phyloP scores from a whole-genome alignment of 345 rosid genomes.

The Eucalyptus pauciflora region DNA sequence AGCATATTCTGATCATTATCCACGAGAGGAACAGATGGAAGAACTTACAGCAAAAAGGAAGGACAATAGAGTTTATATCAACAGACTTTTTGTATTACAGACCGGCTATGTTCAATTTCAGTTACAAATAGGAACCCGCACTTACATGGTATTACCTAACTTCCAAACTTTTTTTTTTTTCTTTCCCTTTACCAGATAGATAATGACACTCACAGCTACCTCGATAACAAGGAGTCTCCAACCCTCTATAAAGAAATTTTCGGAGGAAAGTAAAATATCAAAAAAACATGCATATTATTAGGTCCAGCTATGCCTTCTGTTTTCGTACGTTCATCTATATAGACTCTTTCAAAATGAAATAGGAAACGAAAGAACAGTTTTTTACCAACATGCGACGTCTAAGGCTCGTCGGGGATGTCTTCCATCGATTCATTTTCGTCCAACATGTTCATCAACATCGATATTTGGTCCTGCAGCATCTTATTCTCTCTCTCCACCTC shows the following conservation, averaged over 20 bases:
- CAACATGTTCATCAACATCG: constrained; percentile 78
- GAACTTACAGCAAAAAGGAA: neutral
- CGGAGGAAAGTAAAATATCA: neutral
- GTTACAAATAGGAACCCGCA: neutral
- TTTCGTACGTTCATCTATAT: neutral
- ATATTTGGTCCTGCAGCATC: constrained; percentile 70
- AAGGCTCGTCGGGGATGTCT: neutral
- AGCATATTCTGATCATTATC: neutral
- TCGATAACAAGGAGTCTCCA: neutral
- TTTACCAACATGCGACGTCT: neutral
- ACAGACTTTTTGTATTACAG: neutral
- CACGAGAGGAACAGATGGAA: neutral
- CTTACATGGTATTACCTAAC: neutral
- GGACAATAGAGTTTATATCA: neutral
- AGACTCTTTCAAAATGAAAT: neutral
- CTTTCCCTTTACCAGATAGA: neutral
- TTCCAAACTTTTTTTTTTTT: neutral
- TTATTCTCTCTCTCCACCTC: constrained; percentile 76
- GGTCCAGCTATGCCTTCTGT: neutral
- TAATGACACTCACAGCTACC: neutral
- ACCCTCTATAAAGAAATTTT: neutral
- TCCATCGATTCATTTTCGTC: constrained; percentile 42
- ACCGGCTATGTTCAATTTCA: neutral
- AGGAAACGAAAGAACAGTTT: neutral
- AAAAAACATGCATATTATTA: neutral